These are phyloP conservation scores for Zygosaccharomyces pseudobailii DNA, from an alignment of 1,139 yeast genomes.

Conservation along the genomic window DNA sequence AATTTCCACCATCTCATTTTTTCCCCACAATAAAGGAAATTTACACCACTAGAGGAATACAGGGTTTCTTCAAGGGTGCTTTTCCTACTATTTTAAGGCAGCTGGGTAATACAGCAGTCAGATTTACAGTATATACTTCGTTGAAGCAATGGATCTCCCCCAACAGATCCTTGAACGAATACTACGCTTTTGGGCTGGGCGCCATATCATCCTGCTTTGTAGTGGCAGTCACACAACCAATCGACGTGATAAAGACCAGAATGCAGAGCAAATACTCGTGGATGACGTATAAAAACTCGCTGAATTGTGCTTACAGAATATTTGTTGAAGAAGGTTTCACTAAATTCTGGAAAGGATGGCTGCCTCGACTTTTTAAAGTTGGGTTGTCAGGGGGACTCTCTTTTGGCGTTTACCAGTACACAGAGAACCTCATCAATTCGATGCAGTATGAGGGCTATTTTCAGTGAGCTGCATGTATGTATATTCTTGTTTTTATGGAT, in stretches of 20 bases:
- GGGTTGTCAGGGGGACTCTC: constrained; percentile 77
- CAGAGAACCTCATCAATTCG: constrained; percentile 40
- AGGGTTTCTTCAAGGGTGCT: constrained; percentile 80
- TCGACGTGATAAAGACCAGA: constrained; percentile 85
- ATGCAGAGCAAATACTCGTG: constrained; percentile 67
- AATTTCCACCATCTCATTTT: constrained; percentile 52
- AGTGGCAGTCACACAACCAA: constrained; percentile 79
- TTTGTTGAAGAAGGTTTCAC: constrained; percentile 63
- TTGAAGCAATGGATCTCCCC: constrained; percentile 67
- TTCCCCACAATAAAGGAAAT: constrained; percentile 57
- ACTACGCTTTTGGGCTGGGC: constrained; percentile 53
- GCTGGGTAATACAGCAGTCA: constrained; percentile 69
- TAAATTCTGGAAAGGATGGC: constrained; percentile 71
- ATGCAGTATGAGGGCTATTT: constrained; percentile 22
- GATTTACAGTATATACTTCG: constrained; percentile 79
- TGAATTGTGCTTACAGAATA: constrained; percentile 68
- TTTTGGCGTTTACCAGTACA: constrained; percentile 59
- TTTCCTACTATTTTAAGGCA: constrained; percentile 77
- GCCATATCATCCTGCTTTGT: constrained; percentile 59
- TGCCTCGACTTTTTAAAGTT: constrained; percentile 76
- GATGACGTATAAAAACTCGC: constrained; percentile 54
- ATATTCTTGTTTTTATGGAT: constrained; percentile 3
- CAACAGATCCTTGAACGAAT: constrained; percentile 38
- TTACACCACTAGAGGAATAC: constrained; percentile 65
- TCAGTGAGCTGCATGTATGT: constrained; percentile 3